A percentile compares a stretch with the other conserved stretches of the same genome.
Evolutionary conservation across 1,284 basidiomycete species (phyloP).

Genomic region (Leccinum solheimii): DNA sequence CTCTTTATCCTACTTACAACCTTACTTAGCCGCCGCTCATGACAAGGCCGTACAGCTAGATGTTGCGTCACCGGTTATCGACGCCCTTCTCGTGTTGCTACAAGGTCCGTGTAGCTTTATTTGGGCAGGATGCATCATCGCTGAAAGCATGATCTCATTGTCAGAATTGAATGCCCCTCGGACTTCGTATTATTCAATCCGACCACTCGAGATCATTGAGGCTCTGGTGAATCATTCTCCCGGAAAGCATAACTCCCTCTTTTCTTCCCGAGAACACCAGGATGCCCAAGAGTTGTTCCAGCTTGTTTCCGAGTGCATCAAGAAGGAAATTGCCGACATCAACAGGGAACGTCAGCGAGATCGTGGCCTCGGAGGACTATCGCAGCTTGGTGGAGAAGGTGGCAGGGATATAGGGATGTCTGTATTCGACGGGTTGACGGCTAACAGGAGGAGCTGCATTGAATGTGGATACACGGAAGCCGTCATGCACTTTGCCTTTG

Average conservation of each 20-base stretch:
- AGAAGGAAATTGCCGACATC: conserved; percentile 71
- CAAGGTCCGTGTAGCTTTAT: conserved; percentile 46
- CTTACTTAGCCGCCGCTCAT: conserved; percentile 72
- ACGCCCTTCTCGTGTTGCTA: conserved; percentile 70
- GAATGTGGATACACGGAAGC: conserved; percentile 87
- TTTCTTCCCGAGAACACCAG: conserved; percentile 88
- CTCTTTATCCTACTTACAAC: conserved; percentile 75
- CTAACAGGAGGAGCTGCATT: conserved; percentile 78
- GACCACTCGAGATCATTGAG: conserved; percentile 69
- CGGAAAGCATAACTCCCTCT: conserved; percentile 61
- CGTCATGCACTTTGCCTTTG: conserved; percentile 83
- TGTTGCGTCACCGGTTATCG: conserved; percentile 80
- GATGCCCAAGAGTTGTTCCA: conserved; percentile 97
- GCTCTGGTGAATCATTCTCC: conserved; percentile 62
- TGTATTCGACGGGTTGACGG: conserved; percentile 81
- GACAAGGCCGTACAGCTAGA: conserved; percentile 73
- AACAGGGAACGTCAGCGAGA: conserved; percentile 66
- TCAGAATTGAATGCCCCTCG: conserved; percentile 74
- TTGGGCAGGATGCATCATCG: conserved; percentile 4
- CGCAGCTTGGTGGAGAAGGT: conserved; percentile 33
- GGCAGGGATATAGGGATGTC: conserved; percentile 54
- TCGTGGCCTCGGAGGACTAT: conserved; percentile 61
- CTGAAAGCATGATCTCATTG: conserved; percentile 10
- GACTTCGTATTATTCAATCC: conserved; percentile 56
- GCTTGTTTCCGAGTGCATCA: conserved; percentile 83